phyloP scores from a whole-genome alignment of 495 filamentous ascomycete genomes.

The Cercophora scortea region DNA sequence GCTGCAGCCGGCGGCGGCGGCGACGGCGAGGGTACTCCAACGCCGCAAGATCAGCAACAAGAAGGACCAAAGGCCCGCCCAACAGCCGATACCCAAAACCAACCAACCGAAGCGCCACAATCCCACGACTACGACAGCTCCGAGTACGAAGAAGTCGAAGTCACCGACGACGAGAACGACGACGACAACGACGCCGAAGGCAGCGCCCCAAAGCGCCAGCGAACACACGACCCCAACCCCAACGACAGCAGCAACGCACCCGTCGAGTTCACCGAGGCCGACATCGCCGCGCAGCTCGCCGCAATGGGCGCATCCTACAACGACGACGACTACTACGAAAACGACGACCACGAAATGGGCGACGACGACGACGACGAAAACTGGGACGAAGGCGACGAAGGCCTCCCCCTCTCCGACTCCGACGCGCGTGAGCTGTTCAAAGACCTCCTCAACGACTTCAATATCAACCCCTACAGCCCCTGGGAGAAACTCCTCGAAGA shows the following conservation, averaged over 20 bases:
- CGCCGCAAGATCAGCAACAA: neutral
- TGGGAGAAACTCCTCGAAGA: conserved; percentile 86
- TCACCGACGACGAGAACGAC: conserved; percentile 59
- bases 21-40: neutral
- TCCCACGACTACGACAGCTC: conserved; percentile 34
- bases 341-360: conserved; percentile 41
- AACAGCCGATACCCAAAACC: neutral
- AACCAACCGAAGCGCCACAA: neutral
- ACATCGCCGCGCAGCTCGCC: conserved; percentile 86
- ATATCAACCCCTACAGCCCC: conserved; percentile 79
- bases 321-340: conserved; percentile 54
- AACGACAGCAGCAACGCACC: conserved; percentile 40
- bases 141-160: conserved; percentile 86
- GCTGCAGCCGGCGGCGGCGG: conserved; percentile 23
- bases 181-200: conserved; percentile 36
- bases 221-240: conserved; percentile 41
- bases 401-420: conserved; percentile 55
- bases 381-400: conserved; percentile 65
- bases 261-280: conserved; percentile 88
- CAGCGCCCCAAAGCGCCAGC: conserved; percentile 56
- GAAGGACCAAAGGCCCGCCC: conserved; percentile 3
- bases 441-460: conserved; percentile 74
- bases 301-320: conserved; percentile 75
- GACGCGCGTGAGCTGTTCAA: conserved; percentile 70
- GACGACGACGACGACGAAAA: conserved; percentile 59